Evolutionary conservation across 441 rosid species (phyloP).

Genomic region (Eruca vesicaria): DNA sequence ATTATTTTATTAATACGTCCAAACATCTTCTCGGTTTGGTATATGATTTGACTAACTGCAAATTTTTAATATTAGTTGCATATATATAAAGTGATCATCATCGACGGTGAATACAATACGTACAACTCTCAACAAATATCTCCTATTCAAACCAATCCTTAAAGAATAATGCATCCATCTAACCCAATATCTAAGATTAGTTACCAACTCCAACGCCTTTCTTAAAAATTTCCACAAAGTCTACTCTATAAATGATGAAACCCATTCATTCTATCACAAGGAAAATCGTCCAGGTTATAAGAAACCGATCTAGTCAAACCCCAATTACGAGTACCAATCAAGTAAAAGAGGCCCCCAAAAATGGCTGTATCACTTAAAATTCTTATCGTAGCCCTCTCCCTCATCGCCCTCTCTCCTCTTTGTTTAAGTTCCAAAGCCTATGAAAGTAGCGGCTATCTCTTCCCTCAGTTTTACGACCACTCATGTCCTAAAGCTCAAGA

Average conservation of each 20-base stretch:
- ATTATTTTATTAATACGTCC: not conserved
- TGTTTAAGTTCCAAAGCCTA: constrained; percentile 37
- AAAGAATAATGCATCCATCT: constrained; percentile 19
- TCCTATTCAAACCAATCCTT: constrained; percentile 23
- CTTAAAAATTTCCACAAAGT: constrained; percentile 13
- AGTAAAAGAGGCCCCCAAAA: not conserved
- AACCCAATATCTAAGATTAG: constrained; percentile 34
- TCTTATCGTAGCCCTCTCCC: constrained; percentile 25
- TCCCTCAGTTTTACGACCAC: constrained; percentile 75
- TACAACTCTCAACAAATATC: constrained; percentile 21
- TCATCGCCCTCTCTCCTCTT: constrained; percentile 41
- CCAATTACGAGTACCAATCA: not conserved
- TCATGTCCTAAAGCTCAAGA: constrained; percentile 73
- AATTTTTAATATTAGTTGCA: not conserved
- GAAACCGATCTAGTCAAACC: constrained; percentile 2
- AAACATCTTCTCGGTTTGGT: not conserved
- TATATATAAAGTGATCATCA: not conserved
- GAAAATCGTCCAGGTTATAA: constrained; percentile 15
- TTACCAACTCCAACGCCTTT: constrained; percentile 45
- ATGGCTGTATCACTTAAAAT: constrained; percentile 38
- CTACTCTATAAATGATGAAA: constrained; percentile 42
- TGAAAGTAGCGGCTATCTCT: constrained; percentile 43
- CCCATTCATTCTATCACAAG: constrained; percentile 1
- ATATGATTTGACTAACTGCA: not conserved
- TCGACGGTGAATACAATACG: not conserved